Percentiles rank a stretch among this genome's conserved stretches.
Conservation (phyloP, 2,329 filamentous ascomycete species). For the Pestalotiopsis sp. region DNA sequence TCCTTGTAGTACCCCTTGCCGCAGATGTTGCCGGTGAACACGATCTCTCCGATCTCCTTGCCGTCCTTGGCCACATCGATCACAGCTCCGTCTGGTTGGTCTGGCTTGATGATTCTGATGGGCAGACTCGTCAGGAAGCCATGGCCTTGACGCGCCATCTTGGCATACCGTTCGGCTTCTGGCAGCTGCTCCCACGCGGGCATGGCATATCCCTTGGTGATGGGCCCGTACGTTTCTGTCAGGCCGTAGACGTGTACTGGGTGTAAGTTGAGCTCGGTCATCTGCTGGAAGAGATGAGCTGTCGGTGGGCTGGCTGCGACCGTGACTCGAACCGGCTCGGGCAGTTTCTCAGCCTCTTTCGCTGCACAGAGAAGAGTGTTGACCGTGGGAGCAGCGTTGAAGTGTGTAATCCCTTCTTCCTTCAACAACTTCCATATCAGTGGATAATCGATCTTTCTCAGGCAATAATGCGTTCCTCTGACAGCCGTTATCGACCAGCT, state of each 20-base stretch:
- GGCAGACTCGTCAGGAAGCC: slow-evolving; percentile 85
- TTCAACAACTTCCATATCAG: slow-evolving; percentile 90
- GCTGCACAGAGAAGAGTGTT: slow-evolving; percentile 90
- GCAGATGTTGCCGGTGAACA: slow-evolving; percentile 91
- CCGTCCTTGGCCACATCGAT: slow-evolving; percentile 71
- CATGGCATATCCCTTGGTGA: slow-evolving; percentile 90
- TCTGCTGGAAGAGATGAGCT: slow-evolving; percentile 88
- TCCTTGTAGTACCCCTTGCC: slow-evolving; percentile 93
- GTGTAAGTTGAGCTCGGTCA: slow-evolving; percentile 78
- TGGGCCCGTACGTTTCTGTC: slow-evolving; percentile 90
- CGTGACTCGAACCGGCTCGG: slow-evolving; percentile 77
- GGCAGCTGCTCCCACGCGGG: slow-evolving; percentile 81
- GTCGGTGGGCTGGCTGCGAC: slow-evolving; percentile 92
- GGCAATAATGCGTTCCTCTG: slow-evolving; percentile 90
- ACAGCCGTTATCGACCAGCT: slow-evolving; percentile 88
- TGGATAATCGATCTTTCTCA: slow-evolving; percentile 93
- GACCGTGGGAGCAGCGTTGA: slow-evolving; percentile 93
- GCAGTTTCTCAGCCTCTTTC: slow-evolving; percentile 71
- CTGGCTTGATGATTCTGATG: slow-evolving; percentile 79
- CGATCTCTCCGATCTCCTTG: slow-evolving; percentile 79
- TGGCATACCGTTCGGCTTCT: slow-evolving; percentile 76
- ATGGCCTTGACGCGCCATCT: slow-evolving; percentile 93
- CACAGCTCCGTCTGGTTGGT: slow-evolving; percentile 68
- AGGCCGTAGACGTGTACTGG: slow-evolving; percentile 93
- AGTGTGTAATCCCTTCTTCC: slow-evolving; percentile 87